Evolutionary conservation across 2,329 filamentous ascomycete species (phyloP), one percentile per base, ranked within the genome.

Genomic region (Diaporthe amygdali): DNA sequence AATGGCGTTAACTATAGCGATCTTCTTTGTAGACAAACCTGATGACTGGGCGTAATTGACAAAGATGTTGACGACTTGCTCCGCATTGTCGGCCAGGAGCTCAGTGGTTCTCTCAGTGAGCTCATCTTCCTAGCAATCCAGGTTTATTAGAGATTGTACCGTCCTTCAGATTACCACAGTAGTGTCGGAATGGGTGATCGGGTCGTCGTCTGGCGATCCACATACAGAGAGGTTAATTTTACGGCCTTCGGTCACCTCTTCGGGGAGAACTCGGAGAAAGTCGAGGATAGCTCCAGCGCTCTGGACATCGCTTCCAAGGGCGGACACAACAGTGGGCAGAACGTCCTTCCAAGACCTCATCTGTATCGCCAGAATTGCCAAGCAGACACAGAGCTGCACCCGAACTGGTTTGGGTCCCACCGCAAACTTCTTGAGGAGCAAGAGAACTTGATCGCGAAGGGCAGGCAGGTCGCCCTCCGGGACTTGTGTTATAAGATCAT

Each of bases 191-290:
- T 75, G 75, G 75, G 75, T 71, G 77, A 81, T 79, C 77, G 83
- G 81, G 84, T 82, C 83, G 85, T 82, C 84, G 80, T 80, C 78
- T 84, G 82, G 86, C 86, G 87, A 86, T 92, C 91, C 89, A 96
- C 94, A 87, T 96, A 97, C 95, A 90, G 94, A 95, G 85, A 99
- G 89, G 88, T 95, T 97, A 89, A 99, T 98, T 87, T 98, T 99
- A 85, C 96, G 94, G 85, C 96, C 96, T 88, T 99, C 96, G 77
- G 94, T 98, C 80, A 99, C 96, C 89, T 99, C 96, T 87, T 99
- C 96, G 70, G 96, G 96, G 75, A 99, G 91, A 78, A 99, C 95
- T 82, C 94, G 95, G 75, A 99, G 88, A 82, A 99, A 99, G 82
- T 99, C 96, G 79, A 99, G 88, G 78, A 98, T 93, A 81, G 93